Percentiles rank a stretch among this genome's conserved stretches.
These are phyloP conservation scores for Penicillium roqueforti DNA, from an alignment of 495 filamentous ascomycete species.

Conservation along the genomic window DNA sequence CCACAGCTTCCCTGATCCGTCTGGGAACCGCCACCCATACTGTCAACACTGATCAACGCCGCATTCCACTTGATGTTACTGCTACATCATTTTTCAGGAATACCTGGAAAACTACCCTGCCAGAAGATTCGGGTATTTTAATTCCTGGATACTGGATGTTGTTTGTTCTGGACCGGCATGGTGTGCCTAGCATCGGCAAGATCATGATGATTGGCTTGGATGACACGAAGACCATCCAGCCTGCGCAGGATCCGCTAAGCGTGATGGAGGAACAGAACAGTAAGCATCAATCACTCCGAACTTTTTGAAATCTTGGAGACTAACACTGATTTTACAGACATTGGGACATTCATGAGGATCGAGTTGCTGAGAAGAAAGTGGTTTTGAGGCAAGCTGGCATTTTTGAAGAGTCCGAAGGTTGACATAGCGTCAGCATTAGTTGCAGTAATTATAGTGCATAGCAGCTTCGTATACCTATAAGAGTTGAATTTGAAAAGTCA, in stretches of 20 bases:
- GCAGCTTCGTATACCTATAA: background rate
- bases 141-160: constrained; percentile 57
- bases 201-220: constrained; percentile 1
- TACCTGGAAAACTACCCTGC: background rate
- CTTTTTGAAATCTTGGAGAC: background rate
- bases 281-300: background rate
- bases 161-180: constrained; percentile 45
- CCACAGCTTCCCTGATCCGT: constrained; percentile 37
- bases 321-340: background rate
- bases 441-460: background rate
- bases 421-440: background rate
- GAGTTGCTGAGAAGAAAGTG: background rate
- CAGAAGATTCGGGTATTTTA: constrained; percentile 44
- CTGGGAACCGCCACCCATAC: constrained; percentile 51
- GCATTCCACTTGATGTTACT: constrained; percentile 36
- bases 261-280: background rate
- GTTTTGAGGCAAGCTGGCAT: background rate
- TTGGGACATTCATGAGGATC: background rate
- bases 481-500: background rate
- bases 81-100: background rate
- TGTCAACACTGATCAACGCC: constrained; percentile 57
- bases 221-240: background rate
- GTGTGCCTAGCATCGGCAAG: constrained; percentile 45
- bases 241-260: background rate
- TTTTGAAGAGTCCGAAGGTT: background rate